Base-by-base conservation (phyloP, 2,329 filamentous ascomycete species). In the Phialophora verrucosa region DNA sequence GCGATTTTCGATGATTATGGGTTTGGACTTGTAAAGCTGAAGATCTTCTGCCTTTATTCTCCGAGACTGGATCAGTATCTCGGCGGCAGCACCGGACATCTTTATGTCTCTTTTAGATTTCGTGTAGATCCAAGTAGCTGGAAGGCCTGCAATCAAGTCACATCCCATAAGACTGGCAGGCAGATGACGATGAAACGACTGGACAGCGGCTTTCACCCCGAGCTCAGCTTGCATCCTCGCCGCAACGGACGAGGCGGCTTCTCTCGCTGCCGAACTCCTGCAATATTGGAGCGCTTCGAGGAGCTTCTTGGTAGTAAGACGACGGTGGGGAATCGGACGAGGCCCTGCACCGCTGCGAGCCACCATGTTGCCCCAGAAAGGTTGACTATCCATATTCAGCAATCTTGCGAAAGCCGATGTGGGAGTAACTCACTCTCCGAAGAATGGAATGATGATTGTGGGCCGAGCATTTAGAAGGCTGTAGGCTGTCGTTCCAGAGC, bases 131-230 rank as follows among this genome's bases (percentile, higher is more conserved):
- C 85, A 87, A 0, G 79, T 79, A 0, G 86, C 85, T 2, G 86
- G 84, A 44, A 87, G 83, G 60, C 84, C 85, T 0, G 91, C 90
- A 27, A 87, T 84, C 23, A 95, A 73, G 10, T 85, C 84, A 75
- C 92, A 95, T 62, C 89, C 83, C 67, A 95, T 75, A 14, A 80
- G 81, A 67, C 90, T 85, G 4, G 88, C 76, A 57, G 90, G 81
- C 0, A 96, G 79, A 66, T 90, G 86, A 14, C 85, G 83, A 72
- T 92, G 89, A 71, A 93, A 92, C 66, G 84, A 87, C 74, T 86
- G 84, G 0, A 84, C 88, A 0, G 88, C 90, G 29, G 85, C 78
- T 61, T 88, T 83, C 4, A 85, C 82, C 0, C 90, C 90, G 7
- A 81, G 78, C 70, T 93, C 91, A 67, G 86, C 81, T 23, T 85